Percentiles rank a stretch among this genome's conserved stretches.
Conservation (phyloP, 2,329 filamentous ascomycete species). For the Cladosporium austrohemisphaericum region DNA sequence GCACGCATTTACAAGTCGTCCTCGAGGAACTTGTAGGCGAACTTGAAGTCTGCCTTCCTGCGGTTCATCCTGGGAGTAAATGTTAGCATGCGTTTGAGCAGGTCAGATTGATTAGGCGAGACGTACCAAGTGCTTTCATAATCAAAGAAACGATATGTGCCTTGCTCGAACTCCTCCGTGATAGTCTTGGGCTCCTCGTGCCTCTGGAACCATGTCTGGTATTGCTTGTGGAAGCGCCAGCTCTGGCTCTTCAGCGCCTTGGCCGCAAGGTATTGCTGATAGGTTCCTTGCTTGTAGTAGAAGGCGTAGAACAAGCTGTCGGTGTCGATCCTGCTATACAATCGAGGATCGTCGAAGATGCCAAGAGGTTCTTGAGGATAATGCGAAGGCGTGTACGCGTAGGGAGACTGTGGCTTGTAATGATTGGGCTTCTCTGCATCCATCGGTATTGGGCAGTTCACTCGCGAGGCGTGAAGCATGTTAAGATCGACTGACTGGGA, state of each 20-base stretch:
- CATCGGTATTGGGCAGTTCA: conserved; percentile 66
- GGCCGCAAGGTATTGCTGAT: conserved; percentile 91
- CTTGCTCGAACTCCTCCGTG: conserved; percentile 97
- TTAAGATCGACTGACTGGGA: conserved; percentile 61
- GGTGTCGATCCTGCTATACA: conserved; percentile 87
- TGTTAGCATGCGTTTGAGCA: not conserved
- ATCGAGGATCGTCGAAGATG: conserved; percentile 83
- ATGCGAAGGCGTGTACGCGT: conserved; percentile 68
- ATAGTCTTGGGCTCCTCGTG: conserved; percentile 98
- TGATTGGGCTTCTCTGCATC: conserved; percentile 80
- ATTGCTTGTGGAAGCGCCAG: conserved; percentile 99
- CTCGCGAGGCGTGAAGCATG: conserved; percentile 72
- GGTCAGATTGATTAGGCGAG: not conserved
- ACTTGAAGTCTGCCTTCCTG: conserved; percentile 95
- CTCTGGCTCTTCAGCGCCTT: conserved; percentile 98
- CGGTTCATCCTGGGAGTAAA: conserved; percentile 80
- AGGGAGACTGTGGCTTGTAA: conserved; percentile 79
- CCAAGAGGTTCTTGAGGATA: conserved; percentile 90
- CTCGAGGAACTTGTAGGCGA: conserved; percentile 95
- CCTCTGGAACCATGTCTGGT: conserved; percentile 98
- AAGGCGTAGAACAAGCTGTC: conserved; percentile 98
- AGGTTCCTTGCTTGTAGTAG: conserved; percentile 95
- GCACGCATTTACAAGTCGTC: conserved; percentile 73
- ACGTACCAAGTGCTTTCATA: conserved; percentile 97
- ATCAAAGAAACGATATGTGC: conserved; percentile 98